Evolutionary conservation across 345 rosid species (phyloP), one percentile per base, ranked within the genome.

Genomic region (Viola odorata): DNA sequence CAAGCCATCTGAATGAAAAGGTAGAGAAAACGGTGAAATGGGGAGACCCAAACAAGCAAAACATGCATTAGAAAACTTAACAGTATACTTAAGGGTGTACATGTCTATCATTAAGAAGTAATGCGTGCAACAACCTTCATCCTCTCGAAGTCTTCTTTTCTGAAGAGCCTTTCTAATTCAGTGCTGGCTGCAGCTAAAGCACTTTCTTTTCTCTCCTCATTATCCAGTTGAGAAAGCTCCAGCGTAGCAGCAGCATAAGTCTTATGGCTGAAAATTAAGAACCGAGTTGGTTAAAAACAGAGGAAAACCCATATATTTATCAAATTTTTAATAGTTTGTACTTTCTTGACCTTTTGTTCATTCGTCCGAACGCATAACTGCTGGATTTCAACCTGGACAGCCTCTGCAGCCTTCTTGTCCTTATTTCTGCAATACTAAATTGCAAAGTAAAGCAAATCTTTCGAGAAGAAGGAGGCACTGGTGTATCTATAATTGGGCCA

Each of bases 151-250:
- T 94, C 96, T 63, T 88, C 87, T 75, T 90, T 94, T 55, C 73
- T 78, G 81, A 94, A 94, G 68, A 88, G 84, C 67, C 88, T 84
- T 73, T 94, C 99, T 68, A 90, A 70, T 75, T 94, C 99, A 39
- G 81, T 78, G 45, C 86, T 82, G 55, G 99, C 99, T 59, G 97
- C 96, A 73, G 87, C 91, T 63, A 88, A 78, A 72, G 87, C 89
- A 58, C 80, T 71, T 68, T 82, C 82, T 78, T 85, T 94, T 55
- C 80, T 77, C 76, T 87, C 99, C 72, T 84, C 97, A 66, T 86
- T 81, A 61, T 83, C 91, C 12, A 80, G 87, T 65, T 85, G 96
- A 70, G 96, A 81, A 56, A 86, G 78, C 70, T 88, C 96, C 63
- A 94, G 74, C 8, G 97, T 84, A 41, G 99, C 99, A 73, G 91